Conservation (phyloP, 495 filamentous ascomycete species). For the Xylaria curta region DNA sequence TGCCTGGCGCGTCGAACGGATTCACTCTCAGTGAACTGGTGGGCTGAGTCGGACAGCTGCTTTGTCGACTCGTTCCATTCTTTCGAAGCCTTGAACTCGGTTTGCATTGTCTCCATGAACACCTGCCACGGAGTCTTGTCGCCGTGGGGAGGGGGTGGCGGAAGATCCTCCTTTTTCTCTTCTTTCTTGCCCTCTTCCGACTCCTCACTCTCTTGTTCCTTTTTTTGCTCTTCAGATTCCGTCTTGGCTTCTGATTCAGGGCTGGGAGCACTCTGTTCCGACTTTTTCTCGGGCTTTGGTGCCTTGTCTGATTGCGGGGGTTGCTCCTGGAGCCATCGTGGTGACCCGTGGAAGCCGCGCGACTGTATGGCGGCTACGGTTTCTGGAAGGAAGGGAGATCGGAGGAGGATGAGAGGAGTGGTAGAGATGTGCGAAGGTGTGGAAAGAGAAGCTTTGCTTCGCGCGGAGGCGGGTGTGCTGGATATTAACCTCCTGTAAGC, state of each 20-base stretch:
- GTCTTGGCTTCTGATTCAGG: constrained; percentile 52
- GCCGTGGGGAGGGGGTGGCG: constrained; percentile 92
- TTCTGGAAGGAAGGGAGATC: constrained; percentile 54
- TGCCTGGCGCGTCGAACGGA: constrained; percentile 84
- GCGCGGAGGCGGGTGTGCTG: constrained; percentile 37
- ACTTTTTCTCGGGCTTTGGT: constrained; percentile 42
- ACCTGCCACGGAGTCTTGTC: constrained; percentile 99
- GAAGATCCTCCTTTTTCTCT: constrained; percentile 71
- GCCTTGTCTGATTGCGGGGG: constrained; percentile 35
- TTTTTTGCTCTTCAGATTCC: constrained; percentile 53
- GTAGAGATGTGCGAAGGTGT: constrained; percentile 33
- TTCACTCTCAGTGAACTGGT: constrained; percentile 93
- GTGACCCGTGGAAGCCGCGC: constrained; percentile 52
- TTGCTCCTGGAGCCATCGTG: constrained; percentile 41
- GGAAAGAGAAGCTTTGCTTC: constrained; percentile 29
- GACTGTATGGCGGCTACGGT: constrained; percentile 41
- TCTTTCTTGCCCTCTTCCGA: constrained; percentile 50
- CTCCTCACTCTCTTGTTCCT: constrained; percentile 53
- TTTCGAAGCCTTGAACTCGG: constrained; percentile 94
- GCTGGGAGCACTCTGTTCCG: constrained; percentile 36
- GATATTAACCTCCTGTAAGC: constrained; percentile 66
- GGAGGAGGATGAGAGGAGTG: constrained; percentile 41
- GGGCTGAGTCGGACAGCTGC: constrained; percentile 82
- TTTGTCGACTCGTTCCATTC: constrained; percentile 99
- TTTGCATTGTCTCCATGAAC: constrained; percentile 91